These are phyloP conservation scores for Royoungia palumana DNA, from an alignment of 768 basidiomycete genomes.

Conservation along the genomic window DNA sequence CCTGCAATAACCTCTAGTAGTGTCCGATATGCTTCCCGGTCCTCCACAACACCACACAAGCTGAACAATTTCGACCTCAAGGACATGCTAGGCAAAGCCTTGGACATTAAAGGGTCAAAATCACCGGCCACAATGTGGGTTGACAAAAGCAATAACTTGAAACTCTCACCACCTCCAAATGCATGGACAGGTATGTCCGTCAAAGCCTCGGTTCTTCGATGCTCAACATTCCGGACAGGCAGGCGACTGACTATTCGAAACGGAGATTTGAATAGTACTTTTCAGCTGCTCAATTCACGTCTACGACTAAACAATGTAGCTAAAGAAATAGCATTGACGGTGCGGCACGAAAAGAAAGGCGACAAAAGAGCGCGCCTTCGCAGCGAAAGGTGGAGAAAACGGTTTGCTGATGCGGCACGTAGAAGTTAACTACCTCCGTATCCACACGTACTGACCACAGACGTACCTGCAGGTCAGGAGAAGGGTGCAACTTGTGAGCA, in stretches of 20 bases:
- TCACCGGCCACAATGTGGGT: conserved; percentile 39
- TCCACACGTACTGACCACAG: conserved; percentile 12
- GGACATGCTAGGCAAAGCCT: conserved; percentile 13
- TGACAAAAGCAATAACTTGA: conserved; percentile 18
- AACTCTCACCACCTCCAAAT: conserved; percentile 39
- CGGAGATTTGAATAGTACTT: conserved; percentile 46
- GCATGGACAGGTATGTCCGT: conserved; percentile 49
- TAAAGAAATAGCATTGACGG: conserved; percentile 43
- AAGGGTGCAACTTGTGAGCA: conserved; percentile 76
- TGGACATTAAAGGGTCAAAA: conserved; percentile 14
- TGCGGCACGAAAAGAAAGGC: conserved; percentile 82
- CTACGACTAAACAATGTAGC: conserved; percentile 56
- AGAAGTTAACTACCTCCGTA: conserved; percentile 6
- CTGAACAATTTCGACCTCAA: conserved; percentile 4
- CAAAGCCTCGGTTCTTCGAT: neutral
- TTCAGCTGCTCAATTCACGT: conserved; percentile 47
- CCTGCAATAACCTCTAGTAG: neutral
- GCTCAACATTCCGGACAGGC: conserved; percentile 40
- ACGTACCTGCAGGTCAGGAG: conserved; percentile 62
- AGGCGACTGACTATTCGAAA: conserved; percentile 51
- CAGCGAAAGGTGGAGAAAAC: conserved; percentile 76
- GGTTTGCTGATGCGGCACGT: conserved; percentile 75
- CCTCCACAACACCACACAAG: conserved; percentile 5
- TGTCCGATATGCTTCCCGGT: conserved; percentile 9
- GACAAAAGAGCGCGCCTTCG: conserved; percentile 69